These are phyloP conservation scores for Cornus controversa DNA, from an alignment of 148 eudicot species.

Conservation along the genomic window DNA sequence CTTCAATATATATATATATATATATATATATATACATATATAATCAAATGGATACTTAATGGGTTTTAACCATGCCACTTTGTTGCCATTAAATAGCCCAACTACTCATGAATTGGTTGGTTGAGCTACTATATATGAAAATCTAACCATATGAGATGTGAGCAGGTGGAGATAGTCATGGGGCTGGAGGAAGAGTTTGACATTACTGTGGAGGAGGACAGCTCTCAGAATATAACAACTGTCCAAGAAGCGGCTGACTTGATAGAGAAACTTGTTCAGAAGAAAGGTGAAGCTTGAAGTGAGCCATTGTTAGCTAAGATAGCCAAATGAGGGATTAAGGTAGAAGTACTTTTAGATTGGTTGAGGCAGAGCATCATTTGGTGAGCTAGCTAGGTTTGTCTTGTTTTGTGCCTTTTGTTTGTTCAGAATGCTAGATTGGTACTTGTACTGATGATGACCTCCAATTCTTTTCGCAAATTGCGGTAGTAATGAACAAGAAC, in stretches of 20 bases:
- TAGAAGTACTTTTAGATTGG: not conserved
- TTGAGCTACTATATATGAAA: not conserved
- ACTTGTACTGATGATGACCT: not conserved
- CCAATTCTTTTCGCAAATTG: not conserved
- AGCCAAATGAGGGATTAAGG: not conserved
- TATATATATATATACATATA: no score
- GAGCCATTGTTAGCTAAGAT: not conserved
- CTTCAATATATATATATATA: no score
- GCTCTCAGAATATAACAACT: constrained; percentile 30
- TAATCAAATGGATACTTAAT: not conserved
- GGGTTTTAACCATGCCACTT: not conserved
- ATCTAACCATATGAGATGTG: not conserved
- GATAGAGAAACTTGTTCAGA: constrained; percentile 31
- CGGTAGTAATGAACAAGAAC: not conserved
- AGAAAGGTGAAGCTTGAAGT: constrained; percentile 13
- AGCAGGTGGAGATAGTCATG: constrained; percentile 50
- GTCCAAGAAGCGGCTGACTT: constrained; percentile 37
- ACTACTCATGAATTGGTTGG: not conserved
- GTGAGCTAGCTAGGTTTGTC: not conserved
- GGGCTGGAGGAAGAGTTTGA: constrained; percentile 40
- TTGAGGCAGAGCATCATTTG: constrained; percentile 5
- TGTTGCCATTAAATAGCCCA: not conserved
- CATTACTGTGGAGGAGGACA: constrained; percentile 42
- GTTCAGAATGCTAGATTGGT: not conserved
- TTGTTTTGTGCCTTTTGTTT: not conserved